These are phyloP conservation scores for Mucor sp. DNA, from an alignment of 371 early-diverging fungal species.

Conservation along the genomic window DNA sequence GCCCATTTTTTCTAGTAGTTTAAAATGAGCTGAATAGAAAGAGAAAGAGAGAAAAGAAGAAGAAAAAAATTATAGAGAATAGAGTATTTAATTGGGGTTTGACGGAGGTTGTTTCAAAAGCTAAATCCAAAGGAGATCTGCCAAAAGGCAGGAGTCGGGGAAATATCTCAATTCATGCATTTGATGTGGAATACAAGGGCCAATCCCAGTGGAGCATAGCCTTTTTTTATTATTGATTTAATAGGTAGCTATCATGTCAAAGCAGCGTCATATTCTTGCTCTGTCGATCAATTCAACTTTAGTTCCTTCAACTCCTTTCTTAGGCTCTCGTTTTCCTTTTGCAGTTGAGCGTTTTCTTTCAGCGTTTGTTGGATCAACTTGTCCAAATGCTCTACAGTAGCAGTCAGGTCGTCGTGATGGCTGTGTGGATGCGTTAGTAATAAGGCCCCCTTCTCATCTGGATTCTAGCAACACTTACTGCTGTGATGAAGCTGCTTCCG, in stretches of 20 bases:
- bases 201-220: no score
- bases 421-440: not conserved
- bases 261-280: not conserved
- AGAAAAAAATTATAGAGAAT: not conserved
- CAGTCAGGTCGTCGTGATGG: not conserved
- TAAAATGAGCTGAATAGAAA: not conserved
- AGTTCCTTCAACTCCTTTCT: conserved; percentile 25
- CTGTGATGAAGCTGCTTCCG: not conserved
- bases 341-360: conserved; percentile 55
- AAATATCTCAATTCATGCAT: not conserved
- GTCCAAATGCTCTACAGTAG: conserved; percentile 36
- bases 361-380: conserved; percentile 43
- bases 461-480: not conserved
- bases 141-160: not conserved
- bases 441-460: not conserved
- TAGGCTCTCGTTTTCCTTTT: conserved; percentile 40
- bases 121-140: not conserved
- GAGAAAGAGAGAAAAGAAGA: not conserved
- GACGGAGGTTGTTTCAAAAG: conserved; percentile 1
- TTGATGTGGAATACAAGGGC: not conserved
- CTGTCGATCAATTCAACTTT: conserved; percentile 6
- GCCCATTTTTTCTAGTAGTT: conserved; percentile 16
- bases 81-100: not conserved
- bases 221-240: no score
- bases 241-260: not conserved